These are phyloP conservation scores for Fusarium fujikuroi DNA, from an alignment of 2,329 filamentous ascomycete species.

Conservation along the genomic window DNA sequence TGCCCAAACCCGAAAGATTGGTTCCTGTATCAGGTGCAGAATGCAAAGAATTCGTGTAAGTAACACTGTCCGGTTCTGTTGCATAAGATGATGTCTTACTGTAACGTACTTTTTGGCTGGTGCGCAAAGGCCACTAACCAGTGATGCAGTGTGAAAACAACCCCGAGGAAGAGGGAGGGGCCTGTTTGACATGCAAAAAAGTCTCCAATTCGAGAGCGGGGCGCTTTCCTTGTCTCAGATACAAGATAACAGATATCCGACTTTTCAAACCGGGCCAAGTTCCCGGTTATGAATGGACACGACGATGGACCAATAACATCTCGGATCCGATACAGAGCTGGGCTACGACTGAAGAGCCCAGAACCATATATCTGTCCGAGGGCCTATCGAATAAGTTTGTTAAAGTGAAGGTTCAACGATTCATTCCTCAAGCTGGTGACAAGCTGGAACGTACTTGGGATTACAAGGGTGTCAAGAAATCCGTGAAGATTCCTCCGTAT, in stretches of 20 bases:
- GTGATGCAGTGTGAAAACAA: slow-evolving; percentile 63
- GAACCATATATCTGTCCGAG: slow-evolving; percentile 62
- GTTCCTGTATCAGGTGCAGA: slow-evolving; percentile 68
- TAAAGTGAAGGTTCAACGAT: slow-evolving; percentile 62
- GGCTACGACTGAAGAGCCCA: slow-evolving; percentile 63
- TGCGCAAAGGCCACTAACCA: slow-evolving; percentile 11
- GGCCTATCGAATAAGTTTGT: slow-evolving; percentile 62
- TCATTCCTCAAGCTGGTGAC: slow-evolving; percentile 66
- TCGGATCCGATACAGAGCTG: slow-evolving; percentile 66
- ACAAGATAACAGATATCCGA: slow-evolving; percentile 68
- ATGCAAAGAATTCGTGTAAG: slow-evolving; percentile 72
- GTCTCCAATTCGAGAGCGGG: slow-evolving; percentile 61
- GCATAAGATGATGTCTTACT: not conserved
- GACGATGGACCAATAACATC: slow-evolving; percentile 66
- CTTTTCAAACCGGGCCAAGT: slow-evolving; percentile 69
- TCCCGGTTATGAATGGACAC: slow-evolving; percentile 68
- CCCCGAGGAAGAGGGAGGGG: slow-evolving; percentile 56
- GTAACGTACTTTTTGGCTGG: not conserved
- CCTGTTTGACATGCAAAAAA: slow-evolving; percentile 65
- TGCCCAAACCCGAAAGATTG: slow-evolving; percentile 66
- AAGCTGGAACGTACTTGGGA: slow-evolving; percentile 66
- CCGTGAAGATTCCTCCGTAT: slow-evolving; percentile 64
- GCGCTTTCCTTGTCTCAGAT: slow-evolving; percentile 67
- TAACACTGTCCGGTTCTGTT: slow-evolving; percentile 3
- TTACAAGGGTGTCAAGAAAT: slow-evolving; percentile 56